Conservation (phyloP, 768 basidiomycete genomes). For the Epithele typhae region DNA sequence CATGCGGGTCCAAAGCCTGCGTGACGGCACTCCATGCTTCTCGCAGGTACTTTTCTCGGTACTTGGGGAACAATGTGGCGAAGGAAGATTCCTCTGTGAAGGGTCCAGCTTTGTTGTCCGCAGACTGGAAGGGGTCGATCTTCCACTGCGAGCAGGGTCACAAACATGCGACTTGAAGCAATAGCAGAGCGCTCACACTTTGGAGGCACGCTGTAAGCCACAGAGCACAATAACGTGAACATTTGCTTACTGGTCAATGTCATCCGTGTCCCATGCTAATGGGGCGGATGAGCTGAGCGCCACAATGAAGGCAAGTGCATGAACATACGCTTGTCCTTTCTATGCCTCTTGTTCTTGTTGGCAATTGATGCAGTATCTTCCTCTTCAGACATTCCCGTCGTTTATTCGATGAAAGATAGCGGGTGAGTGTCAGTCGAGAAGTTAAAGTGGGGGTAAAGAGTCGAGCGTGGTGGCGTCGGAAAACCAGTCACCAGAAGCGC, state of each 20-base stretch:
- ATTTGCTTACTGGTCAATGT: slow-evolving; percentile 91
- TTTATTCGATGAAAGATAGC: too few relatives aligned
- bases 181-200: slow-evolving; percentile 27
- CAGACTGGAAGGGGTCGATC: slow-evolving; percentile 69
- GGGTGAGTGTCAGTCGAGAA: too few relatives aligned
- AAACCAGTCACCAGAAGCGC: too few relatives aligned
- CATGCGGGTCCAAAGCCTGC: slow-evolving; percentile 74
- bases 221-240: background rate
- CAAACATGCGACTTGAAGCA: background rate
- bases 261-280: slow-evolving; percentile 97
- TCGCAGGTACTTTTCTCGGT: slow-evolving; percentile 93
- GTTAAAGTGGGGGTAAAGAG: too few relatives aligned
- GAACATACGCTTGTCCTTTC: slow-evolving; percentile 91
- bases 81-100: slow-evolving; percentile 97
- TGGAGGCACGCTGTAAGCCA: slow-evolving; percentile 1
- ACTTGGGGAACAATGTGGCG: slow-evolving; percentile 97
- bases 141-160: slow-evolving; percentile 55
- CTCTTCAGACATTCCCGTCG: slow-evolving; percentile 2
- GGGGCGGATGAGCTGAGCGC: slow-evolving; percentile 7
- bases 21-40: slow-evolving; percentile 95
- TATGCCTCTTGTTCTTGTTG: slow-evolving; percentile 84
- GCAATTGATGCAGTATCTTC: slow-evolving; percentile 31
- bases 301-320: background rate
- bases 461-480: too few relatives aligned
- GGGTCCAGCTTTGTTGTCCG: slow-evolving; percentile 75